Percentiles rank a stretch among this genome's conserved stretches.
Conservation (phyloP, 75 land plant genomes). For the Sequoia sempervirens region DNA sequence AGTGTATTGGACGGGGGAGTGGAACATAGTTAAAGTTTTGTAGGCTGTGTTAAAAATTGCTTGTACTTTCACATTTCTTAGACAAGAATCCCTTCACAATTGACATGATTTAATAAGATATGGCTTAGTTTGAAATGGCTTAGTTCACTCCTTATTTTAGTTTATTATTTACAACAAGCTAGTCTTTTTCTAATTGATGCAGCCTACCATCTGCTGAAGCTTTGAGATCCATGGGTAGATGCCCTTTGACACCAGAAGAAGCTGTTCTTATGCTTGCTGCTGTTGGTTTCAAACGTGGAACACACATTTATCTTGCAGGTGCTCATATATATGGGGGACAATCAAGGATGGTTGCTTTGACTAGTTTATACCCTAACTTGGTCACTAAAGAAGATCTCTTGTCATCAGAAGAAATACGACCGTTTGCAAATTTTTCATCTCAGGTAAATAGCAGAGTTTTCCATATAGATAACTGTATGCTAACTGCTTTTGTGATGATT, state of each 20-base stretch:
- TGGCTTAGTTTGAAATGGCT: neutral
- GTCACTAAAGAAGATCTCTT: constrained; percentile 92
- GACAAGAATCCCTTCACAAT: neutral
- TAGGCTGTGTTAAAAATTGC: neutral
- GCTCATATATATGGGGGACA: constrained; percentile 86
- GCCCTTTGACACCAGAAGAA: constrained; percentile 96
- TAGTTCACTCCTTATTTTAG: neutral
- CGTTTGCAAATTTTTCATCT: constrained; percentile 80
- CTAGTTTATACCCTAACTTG: constrained; percentile 75
- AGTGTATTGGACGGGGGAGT: neutral
- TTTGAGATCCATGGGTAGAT: constrained; percentile 68
- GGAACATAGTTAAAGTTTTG: neutral
- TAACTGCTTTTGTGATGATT: neutral
- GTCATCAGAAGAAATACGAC: constrained; percentile 66
- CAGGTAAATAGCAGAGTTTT: constrained; percentile 51
- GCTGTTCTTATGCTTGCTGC: constrained; percentile 90
- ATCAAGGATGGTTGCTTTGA: constrained; percentile 68
- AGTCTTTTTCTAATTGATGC: constrained; percentile 12
- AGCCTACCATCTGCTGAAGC: constrained; percentile 63
- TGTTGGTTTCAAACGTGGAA: constrained; percentile 89
- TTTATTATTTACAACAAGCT: neutral
- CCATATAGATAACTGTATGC: neutral
- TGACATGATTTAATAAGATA: neutral
- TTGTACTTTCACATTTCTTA: neutral
- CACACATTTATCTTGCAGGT: constrained; percentile 84